Conservation (phyloP, 2,329 filamentous ascomycete species). For the Ambrosiella cleistominuta region DNA sequence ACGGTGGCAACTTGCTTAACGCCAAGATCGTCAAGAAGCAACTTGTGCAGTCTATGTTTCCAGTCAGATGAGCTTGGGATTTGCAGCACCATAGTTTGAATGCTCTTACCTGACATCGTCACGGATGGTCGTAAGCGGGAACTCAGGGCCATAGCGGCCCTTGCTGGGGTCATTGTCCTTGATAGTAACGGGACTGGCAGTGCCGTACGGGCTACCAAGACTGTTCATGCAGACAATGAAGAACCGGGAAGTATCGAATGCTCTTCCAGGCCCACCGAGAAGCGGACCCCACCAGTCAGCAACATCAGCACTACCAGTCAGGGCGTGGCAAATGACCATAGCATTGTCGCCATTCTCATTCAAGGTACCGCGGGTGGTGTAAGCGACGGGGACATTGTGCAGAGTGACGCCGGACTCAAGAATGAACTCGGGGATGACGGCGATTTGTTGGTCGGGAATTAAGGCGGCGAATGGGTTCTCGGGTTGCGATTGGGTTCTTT, state of each 20-base stretch:
- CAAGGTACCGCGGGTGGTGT: slow-evolving; percentile 46
- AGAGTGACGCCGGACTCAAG: slow-evolving; percentile 83
- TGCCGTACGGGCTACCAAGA: slow-evolving; percentile 69
- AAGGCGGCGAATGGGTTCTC: slow-evolving; percentile 82
- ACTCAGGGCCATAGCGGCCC: slow-evolving; percentile 81
- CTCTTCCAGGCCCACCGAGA: slow-evolving; percentile 57
- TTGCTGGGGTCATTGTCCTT: slow-evolving; percentile 62
- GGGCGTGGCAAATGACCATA: slow-evolving; percentile 66
- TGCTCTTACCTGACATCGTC: slow-evolving; percentile 75
- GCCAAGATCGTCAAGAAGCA: slow-evolving; percentile 64
- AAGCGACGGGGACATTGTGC: slow-evolving; percentile 54
- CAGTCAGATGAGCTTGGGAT: neutral
- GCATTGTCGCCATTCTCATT: slow-evolving; percentile 43
- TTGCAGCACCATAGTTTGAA: neutral
- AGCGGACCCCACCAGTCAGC: slow-evolving; percentile 79
- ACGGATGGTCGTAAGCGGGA: slow-evolving; percentile 83
- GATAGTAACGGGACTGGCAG: slow-evolving; percentile 73
- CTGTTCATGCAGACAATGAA: slow-evolving; percentile 79
- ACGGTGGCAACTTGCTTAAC: slow-evolving; percentile 63
- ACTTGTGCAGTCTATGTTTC: slow-evolving; percentile 48
- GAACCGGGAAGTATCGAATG: slow-evolving; percentile 68
- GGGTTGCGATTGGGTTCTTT: slow-evolving; percentile 50
- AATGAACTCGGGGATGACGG: slow-evolving; percentile 72
- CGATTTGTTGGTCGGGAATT: slow-evolving; percentile 77
- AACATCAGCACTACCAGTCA: slow-evolving; percentile 73